Evolutionary conservation across 179 eudicot genomes (phyloP).

Genomic region (Silene noctiflora): DNA sequence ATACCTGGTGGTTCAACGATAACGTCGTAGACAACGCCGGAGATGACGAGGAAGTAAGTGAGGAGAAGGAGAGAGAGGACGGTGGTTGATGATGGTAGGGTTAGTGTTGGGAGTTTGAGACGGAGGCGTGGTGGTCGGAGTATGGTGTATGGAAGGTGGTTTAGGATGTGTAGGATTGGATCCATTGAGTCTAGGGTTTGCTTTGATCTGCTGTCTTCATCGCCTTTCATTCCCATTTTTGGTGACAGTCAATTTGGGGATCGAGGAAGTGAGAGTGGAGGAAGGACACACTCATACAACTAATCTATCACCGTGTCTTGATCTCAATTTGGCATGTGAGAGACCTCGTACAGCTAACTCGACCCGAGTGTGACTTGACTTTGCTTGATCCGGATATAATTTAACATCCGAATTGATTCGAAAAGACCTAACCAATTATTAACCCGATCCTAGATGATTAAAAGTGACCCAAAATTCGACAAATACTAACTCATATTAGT

Average conservation of each 20-base stretch:
- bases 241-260: background rate
- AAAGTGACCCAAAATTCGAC: too few relatives aligned
- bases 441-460: too few relatives aligned
- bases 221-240: conserved; percentile 16
- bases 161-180: conserved; percentile 47
- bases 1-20: conserved; percentile 94
- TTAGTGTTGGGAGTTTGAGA: conserved; percentile 60
- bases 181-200: conserved; percentile 32
- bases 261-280: background rate
- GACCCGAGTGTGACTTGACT: too few relatives aligned
- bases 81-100: conserved; percentile 69
- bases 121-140: conserved; percentile 76
- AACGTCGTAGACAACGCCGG: conserved; percentile 86
- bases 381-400: too few relatives aligned
- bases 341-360: too few relatives aligned
- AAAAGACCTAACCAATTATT: too few relatives aligned
- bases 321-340: too few relatives aligned
- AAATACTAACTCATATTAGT: too few relatives aligned
- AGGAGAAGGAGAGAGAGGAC: conserved; percentile 64
- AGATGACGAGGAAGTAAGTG: conserved; percentile 85
- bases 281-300: too few relatives aligned
- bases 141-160: conserved; percentile 46
- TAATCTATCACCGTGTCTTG: too few relatives aligned
- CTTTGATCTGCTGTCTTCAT: conserved; percentile 23
- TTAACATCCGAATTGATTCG: too few relatives aligned